A percentile compares a stretch with the other conserved stretches of the same genome.
Conservation (phyloP, 257 asterid species). For the Solanum peruvianum region DNA sequence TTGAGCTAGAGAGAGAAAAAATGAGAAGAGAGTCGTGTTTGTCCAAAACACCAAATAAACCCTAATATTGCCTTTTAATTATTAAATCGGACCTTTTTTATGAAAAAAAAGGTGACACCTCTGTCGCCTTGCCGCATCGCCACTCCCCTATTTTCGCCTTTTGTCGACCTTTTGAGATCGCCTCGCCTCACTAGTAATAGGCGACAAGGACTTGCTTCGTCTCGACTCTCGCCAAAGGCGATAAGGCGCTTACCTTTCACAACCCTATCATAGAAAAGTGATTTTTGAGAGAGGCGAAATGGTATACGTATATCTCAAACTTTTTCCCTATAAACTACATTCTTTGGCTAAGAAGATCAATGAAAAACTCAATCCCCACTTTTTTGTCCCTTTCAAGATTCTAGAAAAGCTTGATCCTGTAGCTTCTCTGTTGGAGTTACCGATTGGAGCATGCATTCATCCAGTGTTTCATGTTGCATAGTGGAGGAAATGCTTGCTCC, state of each 20-base stretch:
- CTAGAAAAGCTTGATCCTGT: background rate
- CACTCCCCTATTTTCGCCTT: background rate
- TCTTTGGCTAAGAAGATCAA: background rate
- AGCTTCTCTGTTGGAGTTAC: background rate
- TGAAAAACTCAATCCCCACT: background rate
- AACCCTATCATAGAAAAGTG: background rate
- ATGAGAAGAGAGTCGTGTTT: no score
- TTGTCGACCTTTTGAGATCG: background rate
- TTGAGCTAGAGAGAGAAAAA: no score
- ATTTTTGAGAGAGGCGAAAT: background rate
- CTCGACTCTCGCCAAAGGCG: background rate
- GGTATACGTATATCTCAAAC: background rate
- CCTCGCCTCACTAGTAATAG: background rate
- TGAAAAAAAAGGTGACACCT: background rate
- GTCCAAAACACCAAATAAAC: no score
- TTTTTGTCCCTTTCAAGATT: background rate
- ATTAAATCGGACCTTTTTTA: no score
- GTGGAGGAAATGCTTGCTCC: background rate
- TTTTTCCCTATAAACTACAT: background rate
- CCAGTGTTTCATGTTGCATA: background rate
- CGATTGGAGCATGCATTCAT: background rate
- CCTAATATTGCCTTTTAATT: no score
- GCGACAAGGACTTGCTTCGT: background rate
- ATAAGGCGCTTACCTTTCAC: background rate
- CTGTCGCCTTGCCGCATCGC: background rate